phyloP scores from a whole-genome alignment of 805 yeast species.

The Ogataea pini region DNA sequence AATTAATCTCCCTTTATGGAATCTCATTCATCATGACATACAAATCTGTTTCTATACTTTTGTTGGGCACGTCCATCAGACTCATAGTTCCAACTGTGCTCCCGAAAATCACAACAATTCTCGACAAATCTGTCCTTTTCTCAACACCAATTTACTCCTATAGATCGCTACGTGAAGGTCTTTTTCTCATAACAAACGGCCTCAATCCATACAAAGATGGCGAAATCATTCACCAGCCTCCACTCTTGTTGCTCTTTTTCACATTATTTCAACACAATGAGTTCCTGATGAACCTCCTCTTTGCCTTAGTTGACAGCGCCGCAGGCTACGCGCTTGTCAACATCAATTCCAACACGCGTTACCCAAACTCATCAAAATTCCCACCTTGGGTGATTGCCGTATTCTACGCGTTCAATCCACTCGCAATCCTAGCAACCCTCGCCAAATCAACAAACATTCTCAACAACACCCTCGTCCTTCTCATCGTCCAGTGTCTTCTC shows the following conservation, averaged over 20 bases:
- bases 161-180: slow-evolving; percentile 64
- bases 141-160: slow-evolving; percentile 76
- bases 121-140: slow-evolving; percentile 58
- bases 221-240: slow-evolving; percentile 85
- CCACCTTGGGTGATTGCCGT: slow-evolving; percentile 34
- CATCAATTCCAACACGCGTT: slow-evolving; percentile 45
- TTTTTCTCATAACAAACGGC: slow-evolving; percentile 56
- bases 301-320: slow-evolving; percentile 57
- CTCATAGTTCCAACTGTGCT: slow-evolving; percentile 28
- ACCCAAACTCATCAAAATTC: slow-evolving; percentile 16
- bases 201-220: slow-evolving; percentile 72
- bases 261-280: slow-evolving; percentile 36
- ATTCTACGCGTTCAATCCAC: slow-evolving; percentile 78
- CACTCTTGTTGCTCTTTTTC: slow-evolving; percentile 60
- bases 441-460: slow-evolving; percentile 68
- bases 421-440: slow-evolving; percentile 65
- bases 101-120: slow-evolving; percentile 33
- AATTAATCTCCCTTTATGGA: too few relatives aligned
- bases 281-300: slow-evolving; percentile 42
- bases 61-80: slow-evolving; percentile 30
- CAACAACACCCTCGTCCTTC: slow-evolving; percentile 57
- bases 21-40: slow-evolving; percentile 1
- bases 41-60: slow-evolving; percentile 15
- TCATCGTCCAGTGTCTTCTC: slow-evolving; percentile 47
- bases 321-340: slow-evolving; percentile 55